Conservation (phyloP, 2,329 filamentous ascomycete genomes). For the Alternaria alternata region DNA sequence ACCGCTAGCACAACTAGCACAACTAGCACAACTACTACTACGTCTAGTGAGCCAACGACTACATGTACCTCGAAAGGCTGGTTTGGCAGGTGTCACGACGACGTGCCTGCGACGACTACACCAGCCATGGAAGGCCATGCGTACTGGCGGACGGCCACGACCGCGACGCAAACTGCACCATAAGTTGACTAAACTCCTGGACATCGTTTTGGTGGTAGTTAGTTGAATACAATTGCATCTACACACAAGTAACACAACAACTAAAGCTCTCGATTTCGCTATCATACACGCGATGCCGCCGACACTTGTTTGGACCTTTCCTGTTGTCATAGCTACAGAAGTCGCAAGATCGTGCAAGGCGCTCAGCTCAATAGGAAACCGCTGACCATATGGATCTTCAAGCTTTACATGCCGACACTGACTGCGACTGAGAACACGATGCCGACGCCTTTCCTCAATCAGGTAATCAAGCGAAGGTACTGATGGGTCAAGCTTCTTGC, state of each 20-base stretch:
- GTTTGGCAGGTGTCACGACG: slow-evolving; percentile 47
- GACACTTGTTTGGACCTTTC: not conserved
- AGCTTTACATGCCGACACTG: not conserved
- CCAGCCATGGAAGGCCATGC: slow-evolving; percentile 36
- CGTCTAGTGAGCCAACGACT: slow-evolving; percentile 32
- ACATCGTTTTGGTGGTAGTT: not conserved
- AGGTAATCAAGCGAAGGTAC: not conserved
- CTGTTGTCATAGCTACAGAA: not conserved
- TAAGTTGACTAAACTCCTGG: not conserved
- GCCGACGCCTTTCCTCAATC: not conserved
- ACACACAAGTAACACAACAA: not conserved
- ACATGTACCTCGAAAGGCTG: slow-evolving; percentile 47
- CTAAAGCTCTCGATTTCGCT: not conserved
- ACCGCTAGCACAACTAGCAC: slow-evolving; percentile 27
- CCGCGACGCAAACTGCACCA: slow-evolving; percentile 32
- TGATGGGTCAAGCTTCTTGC: not conserved
- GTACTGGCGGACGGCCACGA: slow-evolving; percentile 35
- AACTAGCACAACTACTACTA: slow-evolving; percentile 24
- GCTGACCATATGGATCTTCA: not conserved
- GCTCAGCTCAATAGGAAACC: not conserved
- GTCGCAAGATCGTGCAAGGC: not conserved
- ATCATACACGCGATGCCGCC: not conserved
- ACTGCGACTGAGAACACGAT: not conserved
- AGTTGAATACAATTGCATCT: not conserved
- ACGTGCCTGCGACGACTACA: slow-evolving; percentile 35